Conservation (phyloP, 164 flowering plant species). For the Hamamelis virginiana region DNA sequence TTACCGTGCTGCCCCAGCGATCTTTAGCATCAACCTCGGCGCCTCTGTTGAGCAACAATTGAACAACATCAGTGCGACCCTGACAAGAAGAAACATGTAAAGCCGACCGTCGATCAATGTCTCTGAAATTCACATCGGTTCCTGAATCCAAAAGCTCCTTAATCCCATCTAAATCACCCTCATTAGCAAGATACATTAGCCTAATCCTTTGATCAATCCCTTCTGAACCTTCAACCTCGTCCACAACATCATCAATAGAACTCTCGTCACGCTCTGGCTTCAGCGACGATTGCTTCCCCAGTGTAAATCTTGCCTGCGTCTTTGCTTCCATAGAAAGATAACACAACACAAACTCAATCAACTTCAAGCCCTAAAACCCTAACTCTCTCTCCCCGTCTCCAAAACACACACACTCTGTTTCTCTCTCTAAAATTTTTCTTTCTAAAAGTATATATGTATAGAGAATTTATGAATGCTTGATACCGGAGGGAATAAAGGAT, state of each 20-base stretch:
- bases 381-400: too few relatives aligned
- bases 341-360: too few relatives aligned
- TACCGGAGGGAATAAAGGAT: too few relatives aligned
- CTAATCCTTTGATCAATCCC: constrained; percentile 40
- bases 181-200: constrained; percentile 56
- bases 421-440: too few relatives aligned
- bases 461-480: too few relatives aligned
- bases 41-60: constrained; percentile 38
- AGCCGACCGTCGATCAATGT: constrained; percentile 53
- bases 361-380: too few relatives aligned
- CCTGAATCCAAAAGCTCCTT: constrained; percentile 50
- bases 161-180: constrained; percentile 57
- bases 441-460: too few relatives aligned
- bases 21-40: constrained; percentile 57
- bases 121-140: constrained; percentile 45
- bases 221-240: constrained; percentile 13
- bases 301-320: constrained; percentile 21
- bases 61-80: constrained; percentile 47
- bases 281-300: constrained; percentile 61
- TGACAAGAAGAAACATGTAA: constrained; percentile 67
- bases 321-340: constrained; percentile 15
- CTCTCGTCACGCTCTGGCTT: constrained; percentile 38
- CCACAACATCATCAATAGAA: neutral
- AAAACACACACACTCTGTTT: too few relatives aligned
- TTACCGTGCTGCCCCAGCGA: constrained; percentile 75